Conservation (phyloP, 73 alveolate genomes). For the Paramecium pentaurelia region DNA sequence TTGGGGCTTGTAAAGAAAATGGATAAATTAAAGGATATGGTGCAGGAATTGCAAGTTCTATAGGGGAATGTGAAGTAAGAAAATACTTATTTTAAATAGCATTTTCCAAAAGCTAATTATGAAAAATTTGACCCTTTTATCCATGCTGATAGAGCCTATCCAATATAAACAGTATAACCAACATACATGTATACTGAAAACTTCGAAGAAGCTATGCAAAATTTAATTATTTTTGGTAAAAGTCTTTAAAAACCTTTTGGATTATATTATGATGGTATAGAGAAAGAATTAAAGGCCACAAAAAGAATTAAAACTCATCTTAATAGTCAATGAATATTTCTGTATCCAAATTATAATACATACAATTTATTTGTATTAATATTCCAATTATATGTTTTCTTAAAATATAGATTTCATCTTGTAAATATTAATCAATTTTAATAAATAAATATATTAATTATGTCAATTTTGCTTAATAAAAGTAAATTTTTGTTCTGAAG, state of each 20-base stretch:
- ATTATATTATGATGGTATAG: background rate
- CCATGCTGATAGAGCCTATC: background rate
- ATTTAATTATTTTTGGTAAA: conserved; percentile 14
- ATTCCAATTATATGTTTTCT: background rate
- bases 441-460: background rate
- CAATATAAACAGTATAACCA: conserved; percentile 1
- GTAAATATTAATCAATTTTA: background rate
- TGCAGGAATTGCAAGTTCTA: conserved; percentile 50
- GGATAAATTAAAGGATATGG: conserved; percentile 53
- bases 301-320: conserved; percentile 29
- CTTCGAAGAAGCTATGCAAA: conserved; percentile 21
- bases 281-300: background rate
- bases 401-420: too few species aligned
- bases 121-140: conserved; percentile 48
- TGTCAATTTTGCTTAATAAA: background rate
- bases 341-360: background rate
- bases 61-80: conserved; percentile 19
- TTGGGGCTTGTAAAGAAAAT: conserved; percentile 33
- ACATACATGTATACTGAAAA: conserved; percentile 25
- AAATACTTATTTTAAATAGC: background rate
- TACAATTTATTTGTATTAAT: background rate
- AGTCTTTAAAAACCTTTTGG: conserved; percentile 12
- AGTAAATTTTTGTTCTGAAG: conserved; percentile 40
- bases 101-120: conserved; percentile 25
- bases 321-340: background rate